Base-by-base conservation (phyloP, 2,329 filamentous ascomycete species). In the Pseudocercospora pini-densiflorae region DNA sequence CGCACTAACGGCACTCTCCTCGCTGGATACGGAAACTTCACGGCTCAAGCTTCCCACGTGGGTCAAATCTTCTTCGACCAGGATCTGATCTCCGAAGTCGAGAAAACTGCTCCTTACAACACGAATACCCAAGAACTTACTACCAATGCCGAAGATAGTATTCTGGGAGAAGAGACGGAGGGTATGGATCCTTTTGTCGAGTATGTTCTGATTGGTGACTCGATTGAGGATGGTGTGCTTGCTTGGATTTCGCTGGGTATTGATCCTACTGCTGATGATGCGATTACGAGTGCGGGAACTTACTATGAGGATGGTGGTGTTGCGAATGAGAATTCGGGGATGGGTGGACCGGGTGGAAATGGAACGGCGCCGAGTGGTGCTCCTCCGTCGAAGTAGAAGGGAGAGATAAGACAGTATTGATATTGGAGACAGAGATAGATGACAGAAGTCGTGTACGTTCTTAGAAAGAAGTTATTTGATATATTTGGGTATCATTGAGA, bases 1-100 rank as follows among this genome's bases (percentile, higher is more conserved):
- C 63, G 67, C 45, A 64, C 62, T 43, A 87, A 84, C 73, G 85
- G 84, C 62, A 85, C 86, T 62, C 81, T 86, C 67, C 76, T 78
- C 49, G 84, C 81, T 65, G 80, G 81, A 16, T 65, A 29, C 47
- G 31, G 29, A 16, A 72, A 70, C 62, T 60, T 45, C 58, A 68
- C 71, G 27, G 65, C 70, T 4, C 81, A 78, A 59, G 82, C 86
- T 64, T 83, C 85, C 7, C 88, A 90, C 77, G 82, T 90, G 45
- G 88, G 88, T 19, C 88, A 91, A 75, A 74, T 88, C 59, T 90
- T 88, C 82, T 88, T 88, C 63, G 87, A 90, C 75, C 85, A 89
- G 74, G 80, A 81, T 68, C 83, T 90, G 9, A 83, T 87, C 70
- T 71, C 72, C 27, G 68, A 79, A 45, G 86, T 90, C 62, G 84